Base-by-base conservation (phyloP, 768 basidiomycete genomes). In the Hemileccinum rubropunctum region DNA sequence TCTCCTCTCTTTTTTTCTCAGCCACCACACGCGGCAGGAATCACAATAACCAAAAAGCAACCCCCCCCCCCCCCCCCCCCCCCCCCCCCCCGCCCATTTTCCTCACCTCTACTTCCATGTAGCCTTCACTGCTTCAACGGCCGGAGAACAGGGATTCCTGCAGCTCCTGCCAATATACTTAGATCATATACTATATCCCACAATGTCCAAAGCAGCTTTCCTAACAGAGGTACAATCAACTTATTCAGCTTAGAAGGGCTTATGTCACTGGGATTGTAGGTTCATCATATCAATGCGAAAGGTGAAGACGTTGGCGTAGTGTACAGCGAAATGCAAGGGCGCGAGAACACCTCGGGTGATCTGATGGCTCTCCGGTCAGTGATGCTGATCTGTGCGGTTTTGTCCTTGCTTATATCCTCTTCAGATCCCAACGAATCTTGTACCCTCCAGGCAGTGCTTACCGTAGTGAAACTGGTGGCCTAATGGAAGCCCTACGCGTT, bases 121-220 rank as follows among this genome's bases (percentile, higher is more conserved):
- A 68, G 91, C 91, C 9, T 99, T 98, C 66, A 98, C 97, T 10
- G 86, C 95, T 48, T 87, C 89, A 4, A 98, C 95, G 9, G 97
- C 97, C 12, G 97, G 97, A 53, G 84, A 87, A 51, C 89, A 95
- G 61, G 97, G 97, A 7, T 90, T 91, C 55, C 73, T 93, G 28
- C 88, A 92, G 59, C 72, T 91, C 8, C 74, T 92, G 23, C 88
- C 90, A 17, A 86, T 98, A 58, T 99, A 92, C 59, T 74, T 98
- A 26, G 97, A 99, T 68, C 97, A 99, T 66, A 89, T 99, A 48
- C 78, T 99, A 32, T 95, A 97, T 67, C 97, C 97, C 8, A 98
- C 94, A 1, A 82, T 98, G 52, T 91, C 92, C 9, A 80, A 93
- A 53, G 83, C 88, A 48, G 90, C 91, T 65, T 93, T 75, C 52